Evolutionary conservation across 108 stramenopile genomes (phyloP).

Genomic region (Asterionellopsis glacialis): DNA sequence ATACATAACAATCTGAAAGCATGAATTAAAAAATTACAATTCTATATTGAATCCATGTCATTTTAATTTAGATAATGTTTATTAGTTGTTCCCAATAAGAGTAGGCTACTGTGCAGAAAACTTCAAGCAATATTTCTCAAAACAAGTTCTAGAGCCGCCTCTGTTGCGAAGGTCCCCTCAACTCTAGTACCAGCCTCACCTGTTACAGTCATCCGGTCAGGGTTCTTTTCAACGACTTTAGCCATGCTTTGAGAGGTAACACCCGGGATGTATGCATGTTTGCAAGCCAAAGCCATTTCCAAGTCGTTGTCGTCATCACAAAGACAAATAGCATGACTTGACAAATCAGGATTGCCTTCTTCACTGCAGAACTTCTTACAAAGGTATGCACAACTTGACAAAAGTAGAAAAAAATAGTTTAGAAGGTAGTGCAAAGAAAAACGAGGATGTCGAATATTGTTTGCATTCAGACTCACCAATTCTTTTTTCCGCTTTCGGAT

Average conservation of each 20-base stretch:
- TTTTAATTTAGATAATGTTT: too few species aligned
- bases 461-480: slow-evolving; percentile 35
- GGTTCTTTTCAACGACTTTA: slow-evolving; percentile 11
- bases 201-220: slow-evolving; percentile 27
- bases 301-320: slow-evolving; percentile 89
- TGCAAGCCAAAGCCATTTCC: slow-evolving; percentile 79
- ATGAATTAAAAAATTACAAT: too few species aligned
- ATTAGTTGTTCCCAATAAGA: too few species aligned
- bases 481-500: slow-evolving; percentile 58
- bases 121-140: too few species aligned
- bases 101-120: too few species aligned
- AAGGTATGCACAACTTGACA: slow-evolving; percentile 50
- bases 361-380: slow-evolving; percentile 29
- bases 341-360: slow-evolving; percentile 5
- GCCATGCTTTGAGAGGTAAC: slow-evolving; percentile 52
- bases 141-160: neutral
- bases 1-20: too few species aligned
- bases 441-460: neutral
- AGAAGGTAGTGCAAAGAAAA: neutral
- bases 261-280: slow-evolving; percentile 58
- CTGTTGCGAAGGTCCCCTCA: slow-evolving; percentile 5
- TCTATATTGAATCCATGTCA: too few species aligned
- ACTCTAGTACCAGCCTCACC: neutral
- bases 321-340: slow-evolving; percentile 44
- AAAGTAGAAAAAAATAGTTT: neutral